These are phyloP conservation scores for Saksenaea vasiformis DNA, from an alignment of 371 early-diverging fungal genomes.

Conservation along the genomic window DNA sequence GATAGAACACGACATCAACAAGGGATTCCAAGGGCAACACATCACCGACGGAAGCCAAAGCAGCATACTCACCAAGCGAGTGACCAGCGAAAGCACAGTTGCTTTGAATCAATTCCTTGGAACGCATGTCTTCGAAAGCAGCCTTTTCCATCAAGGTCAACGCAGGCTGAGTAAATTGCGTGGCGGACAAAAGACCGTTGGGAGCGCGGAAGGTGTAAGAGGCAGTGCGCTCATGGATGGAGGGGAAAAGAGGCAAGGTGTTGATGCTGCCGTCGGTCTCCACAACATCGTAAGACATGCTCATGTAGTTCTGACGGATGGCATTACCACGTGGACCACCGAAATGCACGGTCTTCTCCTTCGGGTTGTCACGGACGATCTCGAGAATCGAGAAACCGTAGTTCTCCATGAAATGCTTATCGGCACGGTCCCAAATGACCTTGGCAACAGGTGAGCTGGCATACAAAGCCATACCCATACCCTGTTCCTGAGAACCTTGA, in stretches of 20 bases:
- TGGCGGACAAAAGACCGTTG: conserved; percentile 89
- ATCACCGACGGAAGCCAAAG: conserved; percentile 88
- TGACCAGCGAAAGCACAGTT: conserved; percentile 94
- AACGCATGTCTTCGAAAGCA: conserved; percentile 90
- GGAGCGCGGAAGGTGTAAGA: conserved; percentile 92
- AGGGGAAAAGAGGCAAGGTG: conserved; percentile 89
- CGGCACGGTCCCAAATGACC: conserved; percentile 93
- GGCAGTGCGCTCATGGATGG: conserved; percentile 78
- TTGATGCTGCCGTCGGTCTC: conserved; percentile 71
- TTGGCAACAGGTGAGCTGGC: conserved; percentile 81
- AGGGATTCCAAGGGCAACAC: conserved; percentile 85
- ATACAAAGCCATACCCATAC: conserved; percentile 98
- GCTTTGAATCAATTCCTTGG: conserved; percentile 82
- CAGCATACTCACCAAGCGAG: conserved; percentile 96
- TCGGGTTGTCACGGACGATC: conserved; percentile 93
- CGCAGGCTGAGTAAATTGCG: conserved; percentile 96
- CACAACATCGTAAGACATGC: conserved; percentile 89
- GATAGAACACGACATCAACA: conserved; percentile 94
- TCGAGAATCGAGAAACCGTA: conserved; percentile 93
- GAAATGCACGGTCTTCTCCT: conserved; percentile 90
- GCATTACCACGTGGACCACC: conserved; percentile 90
- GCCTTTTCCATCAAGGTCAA: conserved; percentile 93
- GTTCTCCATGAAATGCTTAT: conserved; percentile 81
- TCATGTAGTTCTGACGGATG: conserved; percentile 88
- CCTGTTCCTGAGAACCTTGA: conserved; percentile 94